Evolutionary conservation across 1,284 basidiomycete species (phyloP), one percentile per base, ranked within the genome.

Genomic region (Jaminaea rosea): DNA sequence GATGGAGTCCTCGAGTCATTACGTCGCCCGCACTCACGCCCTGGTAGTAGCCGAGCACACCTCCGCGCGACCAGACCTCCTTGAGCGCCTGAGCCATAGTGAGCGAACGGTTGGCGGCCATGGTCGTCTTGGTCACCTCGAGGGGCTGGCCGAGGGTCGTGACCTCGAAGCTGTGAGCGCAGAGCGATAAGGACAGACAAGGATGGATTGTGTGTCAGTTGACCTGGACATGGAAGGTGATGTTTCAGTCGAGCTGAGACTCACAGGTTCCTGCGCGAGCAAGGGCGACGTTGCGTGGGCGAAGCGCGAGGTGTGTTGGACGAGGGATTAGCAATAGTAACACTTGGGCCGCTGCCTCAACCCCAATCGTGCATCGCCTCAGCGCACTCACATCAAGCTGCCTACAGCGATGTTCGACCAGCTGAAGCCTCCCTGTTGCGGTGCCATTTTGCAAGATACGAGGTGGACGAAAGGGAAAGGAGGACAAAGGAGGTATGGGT

Each of bases 331-430:
- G 19, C 48, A 31, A 26, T 37, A n/a, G 32, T 26, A 19, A 44
- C 34, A 41, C 37, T 13, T 51, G 26, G 46, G 57, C 36, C 63
- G 50, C 7, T 31, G 29, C 29, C 8, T n/a, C n/a, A n/a, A n/a
- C n/a, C n/a, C n/a, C n/a, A n/a, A n/a, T n/a, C 31, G n/a, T 32
- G 31, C 31, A 10, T 32, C 10, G 10, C 34, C 21, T 15, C 34
- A n/a, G 45, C 53, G 53, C 26, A 46, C 24, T 61, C 69, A 64
- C 65, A 62, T 63, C 44, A 55, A 78, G 78, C 76, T 75, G 86
- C 92, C 92, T 76, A 98, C 88, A 61, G 92, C 93, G 78, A 97
- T 96, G 80, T 98, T 98, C 70, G 89, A 92, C 91, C 91, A 98
- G 78, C 83, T 92, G 72, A 96, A 83, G 70, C 91, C 90, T 77